Conservation (phyloP, 1,284 basidiomycete genomes). For the Trametes pubescens region DNA sequence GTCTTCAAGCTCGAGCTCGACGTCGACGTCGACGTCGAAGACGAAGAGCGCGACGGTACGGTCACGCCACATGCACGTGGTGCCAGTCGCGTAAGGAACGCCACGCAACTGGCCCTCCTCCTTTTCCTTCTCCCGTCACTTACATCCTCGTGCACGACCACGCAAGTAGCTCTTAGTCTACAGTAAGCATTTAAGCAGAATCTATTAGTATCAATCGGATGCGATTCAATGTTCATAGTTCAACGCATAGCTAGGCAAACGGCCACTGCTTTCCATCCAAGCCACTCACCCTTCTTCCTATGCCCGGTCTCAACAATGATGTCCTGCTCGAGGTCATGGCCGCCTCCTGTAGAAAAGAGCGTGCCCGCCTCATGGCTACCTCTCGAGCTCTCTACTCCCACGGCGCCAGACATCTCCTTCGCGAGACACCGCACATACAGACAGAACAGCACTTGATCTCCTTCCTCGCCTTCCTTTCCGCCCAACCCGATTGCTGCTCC, state of each 20-base stretch:
- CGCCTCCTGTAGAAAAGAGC: neutral
- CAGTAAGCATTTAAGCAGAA: neutral
- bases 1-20: neutral
- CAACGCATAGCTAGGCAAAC: neutral
- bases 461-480: neutral
- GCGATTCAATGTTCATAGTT: neutral
- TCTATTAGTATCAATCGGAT: neutral
- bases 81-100: neutral
- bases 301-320: neutral
- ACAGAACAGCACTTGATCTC: neutral
- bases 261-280: too few relatives aligned
- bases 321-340: slow-evolving; percentile 2
- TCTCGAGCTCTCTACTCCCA: neutral
- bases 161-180: neutral
- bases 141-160: neutral
- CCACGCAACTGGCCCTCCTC: neutral
- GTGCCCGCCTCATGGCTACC: neutral
- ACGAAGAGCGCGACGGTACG: neutral
- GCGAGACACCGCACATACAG: neutral
- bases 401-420: neutral
- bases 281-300: neutral
- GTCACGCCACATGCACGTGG: neutral
- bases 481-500: neutral
- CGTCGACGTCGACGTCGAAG: too few relatives aligned
- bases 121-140: neutral